phyloP scores from a whole-genome alignment of 192 early-diverging fungal species.

The Mortierella hygrophila region DNA sequence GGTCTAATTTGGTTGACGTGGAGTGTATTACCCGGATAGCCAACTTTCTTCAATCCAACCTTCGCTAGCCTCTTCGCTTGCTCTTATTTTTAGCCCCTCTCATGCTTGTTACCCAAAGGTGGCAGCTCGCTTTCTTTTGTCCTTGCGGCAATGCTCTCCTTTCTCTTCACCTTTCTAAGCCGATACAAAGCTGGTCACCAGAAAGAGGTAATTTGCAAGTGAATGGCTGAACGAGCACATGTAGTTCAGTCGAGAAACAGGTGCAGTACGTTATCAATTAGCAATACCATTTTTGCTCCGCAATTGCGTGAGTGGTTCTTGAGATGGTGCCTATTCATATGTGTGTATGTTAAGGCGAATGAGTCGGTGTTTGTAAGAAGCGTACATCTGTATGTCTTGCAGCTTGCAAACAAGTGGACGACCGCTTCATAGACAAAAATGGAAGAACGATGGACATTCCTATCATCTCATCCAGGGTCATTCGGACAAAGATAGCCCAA shows the following conservation, averaged over 20 bases:
- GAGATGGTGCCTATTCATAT: neutral
- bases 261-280: neutral
- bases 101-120: neutral
- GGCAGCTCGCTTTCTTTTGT: neutral
- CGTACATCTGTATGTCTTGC: neutral
- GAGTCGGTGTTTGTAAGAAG: neutral
- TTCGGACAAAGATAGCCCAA: slow-evolving; percentile 3
- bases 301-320: neutral
- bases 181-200: neutral
- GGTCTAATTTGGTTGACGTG: neutral
- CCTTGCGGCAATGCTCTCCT: neutral
- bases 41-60: neutral
- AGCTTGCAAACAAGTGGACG: neutral
- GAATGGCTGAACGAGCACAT: neutral
- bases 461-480: neutral
- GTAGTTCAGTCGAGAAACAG: neutral
- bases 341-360: neutral
- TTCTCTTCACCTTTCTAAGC: neutral
- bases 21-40: neutral
- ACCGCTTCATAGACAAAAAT: neutral
- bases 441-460: neutral
- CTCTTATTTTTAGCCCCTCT: slow-evolving; percentile 7
- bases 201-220: neutral
- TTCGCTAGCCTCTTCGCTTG: neutral
- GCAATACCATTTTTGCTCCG: neutral